A percentile compares a stretch with the other conserved stretches of the same genome.
phyloP scores from a whole-genome alignment of 176 grass and related monocot genomes.

The Avena eriantha region DNA sequence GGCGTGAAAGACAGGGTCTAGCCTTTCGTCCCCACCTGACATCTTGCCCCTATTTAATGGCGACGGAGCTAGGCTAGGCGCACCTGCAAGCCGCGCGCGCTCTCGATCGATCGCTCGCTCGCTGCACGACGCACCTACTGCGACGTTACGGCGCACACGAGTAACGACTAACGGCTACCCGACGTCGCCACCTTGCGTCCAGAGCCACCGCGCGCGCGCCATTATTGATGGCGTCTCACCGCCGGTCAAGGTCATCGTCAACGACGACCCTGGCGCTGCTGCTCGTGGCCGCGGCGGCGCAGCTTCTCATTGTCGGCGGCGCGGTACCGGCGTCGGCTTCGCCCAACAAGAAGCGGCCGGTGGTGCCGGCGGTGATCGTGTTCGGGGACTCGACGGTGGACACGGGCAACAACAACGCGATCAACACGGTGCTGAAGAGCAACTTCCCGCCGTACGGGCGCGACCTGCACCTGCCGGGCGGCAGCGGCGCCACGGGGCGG shows the following conservation, averaged over 20 bases:
- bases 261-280: background rate
- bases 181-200: background rate
- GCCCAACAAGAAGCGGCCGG: background rate
- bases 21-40: background rate
- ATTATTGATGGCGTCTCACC: background rate
- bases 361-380: slow-evolving; percentile 67
- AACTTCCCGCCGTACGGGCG: slow-evolving; percentile 90
- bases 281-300: background rate
- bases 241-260: background rate
- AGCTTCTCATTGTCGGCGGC: background rate
- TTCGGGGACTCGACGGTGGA: slow-evolving; percentile 89
- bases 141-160: background rate
- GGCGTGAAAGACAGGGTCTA: background rate
- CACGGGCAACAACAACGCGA: slow-evolving; percentile 81
- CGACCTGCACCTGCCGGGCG: slow-evolving; percentile 37
- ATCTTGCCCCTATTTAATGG: slow-evolving; percentile 47
- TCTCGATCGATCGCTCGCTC: too few species aligned
- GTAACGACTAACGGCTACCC: background rate
- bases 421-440: slow-evolving; percentile 76
- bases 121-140: background rate
- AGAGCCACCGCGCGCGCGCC: background rate
- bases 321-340: too few species aligned
- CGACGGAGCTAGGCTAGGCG: background rate
- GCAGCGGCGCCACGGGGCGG: slow-evolving; percentile 60
- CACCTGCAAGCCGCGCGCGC: slow-evolving; percentile 20